These are phyloP conservation scores for Peronospora destructor DNA, from an alignment of 352 stramenopile genomes.

Conservation along the genomic window DNA sequence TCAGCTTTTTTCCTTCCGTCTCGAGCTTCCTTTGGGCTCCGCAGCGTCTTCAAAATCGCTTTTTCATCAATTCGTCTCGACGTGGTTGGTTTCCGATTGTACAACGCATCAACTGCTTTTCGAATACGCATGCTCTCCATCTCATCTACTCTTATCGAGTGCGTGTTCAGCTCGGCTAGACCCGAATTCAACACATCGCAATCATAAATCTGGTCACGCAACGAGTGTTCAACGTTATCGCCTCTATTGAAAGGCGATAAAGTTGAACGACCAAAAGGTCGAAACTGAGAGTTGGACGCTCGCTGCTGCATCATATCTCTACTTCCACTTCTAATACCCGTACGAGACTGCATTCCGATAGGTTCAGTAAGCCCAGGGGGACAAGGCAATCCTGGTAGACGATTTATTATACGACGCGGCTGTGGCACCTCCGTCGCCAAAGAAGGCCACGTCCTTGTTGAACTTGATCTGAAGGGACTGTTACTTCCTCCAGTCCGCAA, in stretches of 20 bases:
- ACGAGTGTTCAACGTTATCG: background rate
- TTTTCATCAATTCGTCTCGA: conserved; percentile 32
- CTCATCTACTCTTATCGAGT: conserved; percentile 50
- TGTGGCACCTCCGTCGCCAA: conserved; percentile 12
- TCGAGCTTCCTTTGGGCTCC: conserved; percentile 23
- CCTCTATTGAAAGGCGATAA: conserved; percentile 10
- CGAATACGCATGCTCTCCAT: conserved; percentile 14
- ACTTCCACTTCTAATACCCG: conserved; percentile 2
- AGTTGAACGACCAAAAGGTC: conserved; percentile 10
- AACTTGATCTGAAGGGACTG: conserved; percentile 4
- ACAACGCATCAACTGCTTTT: conserved; percentile 14
- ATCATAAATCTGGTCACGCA: conserved; percentile 1
- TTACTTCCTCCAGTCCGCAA: conserved; percentile 8
- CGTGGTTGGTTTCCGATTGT: conserved; percentile 15
- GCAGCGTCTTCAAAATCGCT: conserved; percentile 15
- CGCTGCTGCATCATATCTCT: conserved; percentile 15
- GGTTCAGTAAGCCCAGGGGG: conserved; percentile 23
- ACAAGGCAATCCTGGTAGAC: conserved; percentile 38
- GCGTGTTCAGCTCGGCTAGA: conserved; percentile 61
- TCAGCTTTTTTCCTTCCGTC: conserved; percentile 16
- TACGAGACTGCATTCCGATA: conserved; percentile 6
- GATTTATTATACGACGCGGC: conserved; percentile 37
- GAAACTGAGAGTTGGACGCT: conserved; percentile 9
- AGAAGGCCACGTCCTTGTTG: conserved; percentile 13
- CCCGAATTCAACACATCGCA: conserved; percentile 36